Evolutionary conservation across 169 alveolate genomes (phyloP).

Genomic region (Cryptosporidium felis): DNA sequence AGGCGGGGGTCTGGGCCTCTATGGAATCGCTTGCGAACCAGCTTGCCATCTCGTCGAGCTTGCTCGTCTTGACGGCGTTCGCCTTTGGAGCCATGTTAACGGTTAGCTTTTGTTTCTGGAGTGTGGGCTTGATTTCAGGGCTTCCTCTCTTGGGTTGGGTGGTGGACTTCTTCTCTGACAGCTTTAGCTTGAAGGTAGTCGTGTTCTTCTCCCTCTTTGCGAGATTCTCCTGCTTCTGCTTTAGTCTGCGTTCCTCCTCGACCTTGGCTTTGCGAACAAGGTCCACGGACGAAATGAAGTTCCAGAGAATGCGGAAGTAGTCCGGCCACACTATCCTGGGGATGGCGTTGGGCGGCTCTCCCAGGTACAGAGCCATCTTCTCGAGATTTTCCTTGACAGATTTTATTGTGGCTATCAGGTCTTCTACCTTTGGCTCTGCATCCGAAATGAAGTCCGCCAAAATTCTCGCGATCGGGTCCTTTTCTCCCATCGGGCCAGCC

Average conservation of each 20-base stretch:
- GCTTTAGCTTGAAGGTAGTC: constrained; percentile 11
- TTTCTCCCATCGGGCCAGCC: constrained; percentile 75
- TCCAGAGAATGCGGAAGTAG: constrained; percentile 84
- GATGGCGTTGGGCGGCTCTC: constrained; percentile 86
- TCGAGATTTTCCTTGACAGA: constrained; percentile 77
- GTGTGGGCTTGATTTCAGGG: constrained; percentile 23
- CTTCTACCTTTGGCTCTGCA: constrained; percentile 79
- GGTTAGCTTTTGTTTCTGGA: constrained; percentile 43
- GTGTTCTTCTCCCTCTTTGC: constrained; percentile 76
- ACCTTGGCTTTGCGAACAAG: constrained; percentile 79
- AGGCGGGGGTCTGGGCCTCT: constrained; percentile 35
- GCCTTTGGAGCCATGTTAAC: constrained; percentile 71
- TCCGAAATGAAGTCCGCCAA: constrained; percentile 76
- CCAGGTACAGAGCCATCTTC: constrained; percentile 82
- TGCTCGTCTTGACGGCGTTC: constrained; percentile 67
- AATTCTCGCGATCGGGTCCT: constrained; percentile 74
- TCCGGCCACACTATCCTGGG: constrained; percentile 84
- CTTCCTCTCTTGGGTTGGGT: constrained; percentile 9
- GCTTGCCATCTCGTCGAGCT: constrained; percentile 71
- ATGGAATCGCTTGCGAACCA: constrained; percentile 44
- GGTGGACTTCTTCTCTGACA: constrained; percentile 24
- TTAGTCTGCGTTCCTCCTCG: constrained; percentile 80
- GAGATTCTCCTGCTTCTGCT: constrained; percentile 77
- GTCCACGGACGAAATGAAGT: constrained; percentile 83
- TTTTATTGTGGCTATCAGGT: constrained; percentile 73